Evolutionary conservation across 306 rosid genomes (phyloP), one percentile per base, ranked within the genome.

Genomic region (Cyclanthera cordifolia): DNA sequence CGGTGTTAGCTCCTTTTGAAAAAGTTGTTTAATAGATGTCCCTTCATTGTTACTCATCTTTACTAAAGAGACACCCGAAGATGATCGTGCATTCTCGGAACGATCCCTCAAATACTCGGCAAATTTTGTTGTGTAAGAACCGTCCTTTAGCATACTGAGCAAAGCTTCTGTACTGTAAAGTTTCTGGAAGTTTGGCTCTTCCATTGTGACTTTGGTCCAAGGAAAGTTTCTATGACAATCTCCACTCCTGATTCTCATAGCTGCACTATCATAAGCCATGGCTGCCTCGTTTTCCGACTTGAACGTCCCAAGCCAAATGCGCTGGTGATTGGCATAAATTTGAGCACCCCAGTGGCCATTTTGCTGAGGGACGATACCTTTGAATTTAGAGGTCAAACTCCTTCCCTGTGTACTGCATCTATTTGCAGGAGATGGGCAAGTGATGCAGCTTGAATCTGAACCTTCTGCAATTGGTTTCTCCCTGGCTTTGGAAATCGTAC

Each of bases 341-440:
- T 92, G 95, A 16, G 96, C 89, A 50, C 98, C 96, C 95, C 95
- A 92, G 73, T 92, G 79, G 1, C 98, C 98, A 23, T 92, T 92
- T 67, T 81, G 88, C 54, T 89, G 95, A 15, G 91, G 87, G 61
- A 89, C 95, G 10, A 92, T 79, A 0, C 96, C 96, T 78, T 89
- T 92, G 78, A 85, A 92, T 78, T 78, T 89, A 12, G 67, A 37
- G 53, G 74, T 24, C n/a, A 24, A 41, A 39, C 53, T 71, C 49
- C 43, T 71, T 39, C 53, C 67, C 16, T 24, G 74, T 59, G n/a
- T n/a, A 5, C 24, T 3, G 20, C 12, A 14, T 16, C 72, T 45
- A n/a, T 52, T 14, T 3, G 19, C 53, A 41, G 52, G 67, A 3
- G 9, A 34, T 23, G 74, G 66, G 21, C 48, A 12, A 14, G 57